Percentiles rank a stretch among this genome's conserved stretches.
phyloP scores from a whole-genome alignment of 305 asterid genomes.

The Vinca major region DNA sequence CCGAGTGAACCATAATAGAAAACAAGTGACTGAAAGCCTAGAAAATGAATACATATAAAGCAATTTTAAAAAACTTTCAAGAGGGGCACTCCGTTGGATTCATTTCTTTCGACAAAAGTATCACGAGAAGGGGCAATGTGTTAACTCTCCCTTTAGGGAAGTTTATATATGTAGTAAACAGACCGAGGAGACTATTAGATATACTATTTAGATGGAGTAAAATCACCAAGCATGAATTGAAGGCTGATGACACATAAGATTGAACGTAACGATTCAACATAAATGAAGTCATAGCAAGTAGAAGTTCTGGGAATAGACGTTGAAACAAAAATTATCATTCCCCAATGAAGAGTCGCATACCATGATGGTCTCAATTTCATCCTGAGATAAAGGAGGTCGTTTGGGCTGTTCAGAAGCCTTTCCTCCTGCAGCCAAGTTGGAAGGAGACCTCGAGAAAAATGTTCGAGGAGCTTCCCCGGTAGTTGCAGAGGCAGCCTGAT shows the following conservation, averaged over 20 bases:
- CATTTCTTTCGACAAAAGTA: too few species aligned
- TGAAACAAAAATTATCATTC: neutral
- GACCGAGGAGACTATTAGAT: too few species aligned
- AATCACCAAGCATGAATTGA: neutral
- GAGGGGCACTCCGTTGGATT: too few species aligned
- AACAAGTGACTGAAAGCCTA: too few species aligned
- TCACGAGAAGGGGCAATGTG: too few species aligned
- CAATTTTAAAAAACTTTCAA: too few species aligned
- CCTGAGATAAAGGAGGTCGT: conserved; percentile 65
- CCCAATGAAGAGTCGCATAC: conserved; percentile 25
- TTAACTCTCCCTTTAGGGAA: too few species aligned
- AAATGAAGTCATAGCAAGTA: neutral
- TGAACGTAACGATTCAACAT: neutral
- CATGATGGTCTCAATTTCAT: conserved; percentile 73
- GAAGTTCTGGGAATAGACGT: neutral
- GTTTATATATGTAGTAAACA: too few species aligned
- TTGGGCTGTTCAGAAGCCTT: conserved; percentile 86
- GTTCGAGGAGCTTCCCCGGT: conserved; percentile 36
- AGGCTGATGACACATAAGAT: neutral
- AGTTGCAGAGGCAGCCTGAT: conserved; percentile 30
- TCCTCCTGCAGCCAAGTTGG: conserved; percentile 48
- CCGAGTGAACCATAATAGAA: too few species aligned
- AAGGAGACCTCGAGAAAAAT: conserved; percentile 47
- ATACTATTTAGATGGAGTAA: neutral
- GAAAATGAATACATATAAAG: too few species aligned